Conservation (phyloP, 768 basidiomycete species). For the Stropharia rugosoannulata region DNA sequence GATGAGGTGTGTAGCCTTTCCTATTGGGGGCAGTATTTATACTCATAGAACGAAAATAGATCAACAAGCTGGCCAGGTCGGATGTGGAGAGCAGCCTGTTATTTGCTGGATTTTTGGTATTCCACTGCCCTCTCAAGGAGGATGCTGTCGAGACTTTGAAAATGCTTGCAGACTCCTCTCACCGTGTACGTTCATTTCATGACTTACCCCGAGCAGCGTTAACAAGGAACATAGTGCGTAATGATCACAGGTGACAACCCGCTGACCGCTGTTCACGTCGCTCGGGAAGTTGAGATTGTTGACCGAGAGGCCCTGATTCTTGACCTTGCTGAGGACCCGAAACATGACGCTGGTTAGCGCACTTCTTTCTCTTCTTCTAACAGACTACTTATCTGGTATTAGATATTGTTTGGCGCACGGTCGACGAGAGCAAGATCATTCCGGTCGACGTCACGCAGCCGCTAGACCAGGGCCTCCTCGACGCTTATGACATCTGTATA, state of each 20-base stretch:
- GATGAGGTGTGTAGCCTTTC: conserved; percentile 59
- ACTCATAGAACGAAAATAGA: conserved; percentile 43
- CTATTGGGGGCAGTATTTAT: not conserved
- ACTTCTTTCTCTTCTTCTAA: not conserved
- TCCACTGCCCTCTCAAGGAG: conserved; percentile 95
- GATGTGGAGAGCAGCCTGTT: conserved; percentile 73
- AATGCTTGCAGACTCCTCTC: conserved; percentile 95
- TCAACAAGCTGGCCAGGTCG: conserved; percentile 85
- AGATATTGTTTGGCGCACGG: conserved; percentile 92
- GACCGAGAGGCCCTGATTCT: conserved; percentile 94
- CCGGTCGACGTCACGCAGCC: conserved; percentile 80
- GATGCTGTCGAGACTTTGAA: conserved; percentile 90
- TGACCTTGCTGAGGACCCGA: conserved; percentile 81
- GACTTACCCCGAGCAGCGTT: not conserved
- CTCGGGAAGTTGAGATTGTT: conserved; percentile 94
- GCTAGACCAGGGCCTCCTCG: conserved; percentile 74
- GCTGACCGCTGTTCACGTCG: conserved; percentile 94
- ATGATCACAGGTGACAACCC: conserved; percentile 99
- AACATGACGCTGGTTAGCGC: conserved; percentile 60
- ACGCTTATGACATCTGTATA: conserved; percentile 93
- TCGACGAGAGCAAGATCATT: conserved; percentile 90
- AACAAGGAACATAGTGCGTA: conserved; percentile 61
- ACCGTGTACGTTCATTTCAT: conserved; percentile 64
- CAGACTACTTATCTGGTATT: not conserved
- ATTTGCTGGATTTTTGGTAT: conserved; percentile 97